These are phyloP conservation scores for Eurotiales sp. DNA, from an alignment of 2,329 filamentous ascomycete genomes.

Conservation along the genomic window DNA sequence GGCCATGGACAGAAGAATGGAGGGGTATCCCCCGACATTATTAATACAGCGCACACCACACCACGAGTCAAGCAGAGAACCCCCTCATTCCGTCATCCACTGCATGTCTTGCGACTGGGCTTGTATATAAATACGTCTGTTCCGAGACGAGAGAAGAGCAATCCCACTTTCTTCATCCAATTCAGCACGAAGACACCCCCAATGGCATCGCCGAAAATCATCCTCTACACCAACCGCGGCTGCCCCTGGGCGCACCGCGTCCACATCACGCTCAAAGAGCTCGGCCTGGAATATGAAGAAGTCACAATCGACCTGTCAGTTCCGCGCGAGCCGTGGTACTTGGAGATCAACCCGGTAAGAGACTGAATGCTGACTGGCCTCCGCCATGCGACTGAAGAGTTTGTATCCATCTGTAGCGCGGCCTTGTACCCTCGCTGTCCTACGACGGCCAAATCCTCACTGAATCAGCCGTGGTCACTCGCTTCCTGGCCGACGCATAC, in stretches of 20 bases:
- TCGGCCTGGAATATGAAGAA: conserved; percentile 63
- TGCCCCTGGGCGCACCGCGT: conserved; percentile 75
- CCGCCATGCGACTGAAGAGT: too few species aligned
- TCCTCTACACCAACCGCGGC: conserved; percentile 64
- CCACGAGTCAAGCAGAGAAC: too few species aligned
- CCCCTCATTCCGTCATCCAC: neutral
- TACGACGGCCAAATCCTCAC: conserved; percentile 68
- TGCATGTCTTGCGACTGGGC: neutral
- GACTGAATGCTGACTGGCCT: neutral
- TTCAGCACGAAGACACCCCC: neutral
- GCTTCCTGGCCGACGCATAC: conserved; percentile 67
- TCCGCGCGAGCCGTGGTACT: conserved; percentile 69
- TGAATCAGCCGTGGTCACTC: conserved; percentile 69
- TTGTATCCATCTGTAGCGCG: too few species aligned
- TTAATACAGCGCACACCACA: too few species aligned
- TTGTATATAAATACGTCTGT: neutral
- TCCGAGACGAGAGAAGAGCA: too few species aligned
- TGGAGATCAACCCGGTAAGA: conserved; percentile 66
- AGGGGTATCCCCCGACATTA: too few species aligned
- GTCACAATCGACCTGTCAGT: conserved; percentile 67
- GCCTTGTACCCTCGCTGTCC: conserved; percentile 68
- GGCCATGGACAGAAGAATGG: too few species aligned
- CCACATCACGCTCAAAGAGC: conserved; percentile 66
- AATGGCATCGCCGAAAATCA: conserved; percentile 51
- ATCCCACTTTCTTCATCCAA: neutral